Evolutionary conservation across 73 alveolate species (phyloP).

Genomic region (Uronychia setigera): DNA sequence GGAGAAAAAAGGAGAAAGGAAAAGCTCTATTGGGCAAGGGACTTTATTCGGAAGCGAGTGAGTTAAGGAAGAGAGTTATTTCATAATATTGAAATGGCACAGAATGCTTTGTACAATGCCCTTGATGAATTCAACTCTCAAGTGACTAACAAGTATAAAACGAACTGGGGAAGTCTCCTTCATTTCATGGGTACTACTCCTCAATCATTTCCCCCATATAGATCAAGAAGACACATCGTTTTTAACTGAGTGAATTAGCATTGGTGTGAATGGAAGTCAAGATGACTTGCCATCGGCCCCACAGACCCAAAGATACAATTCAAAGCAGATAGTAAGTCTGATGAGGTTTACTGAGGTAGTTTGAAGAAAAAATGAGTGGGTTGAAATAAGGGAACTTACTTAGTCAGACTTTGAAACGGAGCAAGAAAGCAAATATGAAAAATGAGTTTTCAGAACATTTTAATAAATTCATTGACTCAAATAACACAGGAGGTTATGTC

Average conservation of each 20-base stretch:
- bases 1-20: too few species aligned
- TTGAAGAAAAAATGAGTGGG: too few species aligned
- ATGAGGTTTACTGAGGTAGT: too few species aligned
- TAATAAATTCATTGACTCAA: background rate
- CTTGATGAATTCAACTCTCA: conserved; percentile 3
- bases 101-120: background rate
- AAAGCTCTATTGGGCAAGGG: too few species aligned
- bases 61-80: too few species aligned
- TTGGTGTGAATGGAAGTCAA: background rate
- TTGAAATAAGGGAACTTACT: background rate
- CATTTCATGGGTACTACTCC: conserved; percentile 43
- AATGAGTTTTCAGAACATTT: background rate
- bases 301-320: too few species aligned
- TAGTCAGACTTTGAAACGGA: background rate
- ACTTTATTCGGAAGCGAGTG: too few species aligned
- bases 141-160: conserved; percentile 46
- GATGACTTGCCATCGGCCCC: background rate
- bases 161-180: conserved; percentile 60
- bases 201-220: too few species aligned
- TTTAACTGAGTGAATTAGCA: background rate
- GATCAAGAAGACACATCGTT: conserved; percentile 10
- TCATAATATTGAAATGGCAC: conserved; percentile 17
- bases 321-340: too few species aligned
- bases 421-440: conserved; percentile 10
- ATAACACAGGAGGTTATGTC: background rate